Evolutionary conservation across 495 filamentous ascomycete genomes (phyloP), one percentile per base, ranked within the genome.

Genomic region (Pyrenopolyporus hunteri): DNA sequence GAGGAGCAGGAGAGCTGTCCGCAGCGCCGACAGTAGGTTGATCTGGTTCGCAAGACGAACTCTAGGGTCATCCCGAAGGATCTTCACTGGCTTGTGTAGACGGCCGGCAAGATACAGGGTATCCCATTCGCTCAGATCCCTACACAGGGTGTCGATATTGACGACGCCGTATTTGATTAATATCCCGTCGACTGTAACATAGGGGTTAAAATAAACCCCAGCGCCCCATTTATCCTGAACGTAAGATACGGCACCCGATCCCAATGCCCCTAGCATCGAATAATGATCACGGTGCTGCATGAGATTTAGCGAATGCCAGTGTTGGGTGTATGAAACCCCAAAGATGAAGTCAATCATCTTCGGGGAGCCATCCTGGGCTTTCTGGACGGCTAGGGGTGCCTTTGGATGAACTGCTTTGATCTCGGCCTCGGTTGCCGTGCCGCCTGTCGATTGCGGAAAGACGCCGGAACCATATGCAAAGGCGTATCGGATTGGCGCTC

Each of bases 341-440:
- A 98, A 96, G 52, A 98, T 95, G 67, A 98, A 94, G 73, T 98
- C 94, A 63, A 98, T 96, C 89, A 98, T 95, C 74, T 97, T 97
- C 6, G 88, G 90, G 1, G 85, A 87, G 32, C 90, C 90, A 66
- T 89, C 85, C 70, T 97, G 93, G 60, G 90, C 89, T 29, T 88
- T 87, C 45, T 85, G 76, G 28, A 96, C 88, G 8, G 90, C 91
- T 19, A 82, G 73, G 14, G 89, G 90, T 1, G 91, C 84, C 47
- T 91, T 85, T 2, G 91, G 86, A 64, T 97, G 92, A 20, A 88
- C 80, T 14, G 78, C 78, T 28, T 78, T 77, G n/a, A 82, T 76
- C 59, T 82, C 79, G 19, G 72, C 83, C 14, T 83, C 75, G 2
- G 77, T 71, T 2, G 81, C 74, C 11, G 75, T 71, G 44, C 72